These are phyloP conservation scores for Calonectria hongkongensis DNA, from an alignment of 2,329 filamentous ascomycete genomes.

Conservation along the genomic window DNA sequence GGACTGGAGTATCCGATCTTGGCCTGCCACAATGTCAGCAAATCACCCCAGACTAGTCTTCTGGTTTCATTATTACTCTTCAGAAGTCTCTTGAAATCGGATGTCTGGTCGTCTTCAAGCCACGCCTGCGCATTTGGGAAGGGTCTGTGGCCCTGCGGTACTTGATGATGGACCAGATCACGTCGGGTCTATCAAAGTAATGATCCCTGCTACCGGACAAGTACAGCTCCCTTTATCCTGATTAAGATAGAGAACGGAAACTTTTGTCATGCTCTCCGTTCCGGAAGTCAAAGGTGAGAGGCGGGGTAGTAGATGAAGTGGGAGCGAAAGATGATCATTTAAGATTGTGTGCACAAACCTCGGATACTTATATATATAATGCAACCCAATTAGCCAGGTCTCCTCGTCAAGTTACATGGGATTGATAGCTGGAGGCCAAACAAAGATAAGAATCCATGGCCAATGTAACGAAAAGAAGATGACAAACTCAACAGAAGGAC, in stretches of 20 bases:
- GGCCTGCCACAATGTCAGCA: constrained; percentile 7
- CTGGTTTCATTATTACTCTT: not conserved
- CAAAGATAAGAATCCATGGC: not conserved
- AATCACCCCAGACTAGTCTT: not conserved
- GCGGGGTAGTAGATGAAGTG: constrained; percentile 17
- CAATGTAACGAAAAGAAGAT: not conserved
- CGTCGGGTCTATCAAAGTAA: not conserved
- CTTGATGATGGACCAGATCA: constrained; percentile 38
- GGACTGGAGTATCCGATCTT: constrained; percentile 16
- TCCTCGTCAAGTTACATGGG: not conserved
- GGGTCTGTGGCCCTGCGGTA: constrained; percentile 11
- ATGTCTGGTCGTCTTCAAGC: not conserved
- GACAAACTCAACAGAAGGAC: too few relatives aligned
- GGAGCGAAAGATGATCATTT: not conserved
- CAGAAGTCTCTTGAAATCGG: not conserved
- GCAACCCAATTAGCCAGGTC: not conserved
- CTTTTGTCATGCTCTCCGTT: constrained; percentile 1
- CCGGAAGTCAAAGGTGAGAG: too few relatives aligned
- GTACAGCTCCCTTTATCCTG: not conserved
- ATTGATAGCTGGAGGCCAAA: not conserved
- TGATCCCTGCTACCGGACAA: not conserved
- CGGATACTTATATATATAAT: not conserved
- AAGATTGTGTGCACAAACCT: not conserved
- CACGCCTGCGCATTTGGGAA: not conserved
- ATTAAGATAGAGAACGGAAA: constrained; percentile 24